These are phyloP conservation scores for Trametes elegans DNA, from an alignment of 768 basidiomycete genomes.

Conservation along the genomic window DNA sequence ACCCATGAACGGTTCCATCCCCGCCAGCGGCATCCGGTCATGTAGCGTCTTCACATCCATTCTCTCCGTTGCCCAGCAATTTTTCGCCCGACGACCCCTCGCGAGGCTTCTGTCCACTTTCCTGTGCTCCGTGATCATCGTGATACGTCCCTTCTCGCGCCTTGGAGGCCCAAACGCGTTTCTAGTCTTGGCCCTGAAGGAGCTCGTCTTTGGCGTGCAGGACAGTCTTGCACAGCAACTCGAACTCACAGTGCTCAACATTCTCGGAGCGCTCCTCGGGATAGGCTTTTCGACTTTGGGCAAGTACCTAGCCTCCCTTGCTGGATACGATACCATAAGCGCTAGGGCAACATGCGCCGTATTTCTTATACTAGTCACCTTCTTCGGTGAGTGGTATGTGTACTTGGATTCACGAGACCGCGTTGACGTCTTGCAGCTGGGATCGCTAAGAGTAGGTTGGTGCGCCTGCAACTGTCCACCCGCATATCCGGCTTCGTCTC, in stretches of 20 bases:
- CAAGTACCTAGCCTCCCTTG: conserved; percentile 33
- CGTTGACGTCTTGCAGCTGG: conserved; percentile 30
- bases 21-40: background rate
- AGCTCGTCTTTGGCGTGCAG: conserved; percentile 47
- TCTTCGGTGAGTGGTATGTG: conserved; percentile 32
- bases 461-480: conserved; percentile 41
- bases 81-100: conserved; percentile 32
- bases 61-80: conserved; percentile 3
- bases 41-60: background rate
- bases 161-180: conserved; percentile 40
- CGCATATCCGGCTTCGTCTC: conserved; percentile 49
- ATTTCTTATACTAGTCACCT: conserved; percentile 40
- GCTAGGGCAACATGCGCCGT: conserved; percentile 39
- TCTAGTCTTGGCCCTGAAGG: conserved; percentile 39
- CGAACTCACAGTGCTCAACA: conserved; percentile 43
- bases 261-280: conserved; percentile 40
- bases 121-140: conserved; percentile 39
- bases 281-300: conserved; percentile 38
- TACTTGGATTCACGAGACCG: background rate
- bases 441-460: conserved; percentile 43
- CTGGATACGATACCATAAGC: conserved; percentile 24
- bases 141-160: conserved; percentile 38
- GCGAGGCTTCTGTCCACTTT: conserved; percentile 45
- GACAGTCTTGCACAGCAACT: conserved; percentile 47
- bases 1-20: background rate